Conservation (phyloP, 805 yeast species). For the Candida parachauliodes region DNA sequence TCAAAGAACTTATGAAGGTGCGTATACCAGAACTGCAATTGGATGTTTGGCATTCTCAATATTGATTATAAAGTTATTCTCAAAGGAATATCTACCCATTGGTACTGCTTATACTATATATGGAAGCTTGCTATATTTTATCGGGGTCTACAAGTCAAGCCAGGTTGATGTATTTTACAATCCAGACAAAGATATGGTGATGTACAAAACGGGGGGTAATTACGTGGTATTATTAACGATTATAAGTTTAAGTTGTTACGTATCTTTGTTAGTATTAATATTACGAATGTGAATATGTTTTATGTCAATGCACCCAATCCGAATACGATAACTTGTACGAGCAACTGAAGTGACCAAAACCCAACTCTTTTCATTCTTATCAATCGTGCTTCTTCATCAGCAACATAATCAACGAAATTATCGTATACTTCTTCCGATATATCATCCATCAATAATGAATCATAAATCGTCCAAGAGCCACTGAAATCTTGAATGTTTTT, state of each 20-base stretch:
- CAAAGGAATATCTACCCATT: constrained; percentile 59
- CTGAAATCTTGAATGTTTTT: constrained; percentile 81
- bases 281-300: constrained; percentile 30
- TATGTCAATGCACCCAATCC: constrained; percentile 61
- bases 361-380: constrained; percentile 79
- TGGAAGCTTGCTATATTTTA: constrained; percentile 42
- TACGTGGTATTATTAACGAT: constrained; percentile 49
- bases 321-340: constrained; percentile 78
- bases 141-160: constrained; percentile 36
- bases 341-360: constrained; percentile 85
- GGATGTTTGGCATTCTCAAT: constrained; percentile 65
- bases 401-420: constrained; percentile 83
- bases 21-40: constrained; percentile 70
- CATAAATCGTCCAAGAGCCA: constrained; percentile 96
- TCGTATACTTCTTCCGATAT: constrained; percentile 85
- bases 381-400: constrained; percentile 76
- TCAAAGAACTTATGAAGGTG: constrained; percentile 83
- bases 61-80: constrained; percentile 61
- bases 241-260: constrained; percentile 50
- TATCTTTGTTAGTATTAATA: constrained; percentile 49
- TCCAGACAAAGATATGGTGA: constrained; percentile 33
- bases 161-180: constrained; percentile 36
- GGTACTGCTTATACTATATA: constrained; percentile 65
- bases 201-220: constrained; percentile 61
- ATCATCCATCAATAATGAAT: constrained; percentile 86